Conservation (phyloP, 176 grass and related monocot species). For the Zoysia pacifica region DNA sequence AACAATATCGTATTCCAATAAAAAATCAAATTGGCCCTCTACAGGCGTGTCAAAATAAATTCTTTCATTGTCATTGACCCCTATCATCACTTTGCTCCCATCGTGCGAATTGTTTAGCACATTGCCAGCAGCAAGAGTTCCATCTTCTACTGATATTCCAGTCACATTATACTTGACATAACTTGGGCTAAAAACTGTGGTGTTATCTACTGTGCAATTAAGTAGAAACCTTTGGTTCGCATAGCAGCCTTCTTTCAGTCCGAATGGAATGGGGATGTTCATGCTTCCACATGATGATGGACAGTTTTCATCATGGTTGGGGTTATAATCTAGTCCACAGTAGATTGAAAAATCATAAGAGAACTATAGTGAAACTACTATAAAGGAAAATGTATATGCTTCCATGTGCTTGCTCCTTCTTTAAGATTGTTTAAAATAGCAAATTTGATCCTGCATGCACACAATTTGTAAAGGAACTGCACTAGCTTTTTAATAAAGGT, state of each 20-base stretch:
- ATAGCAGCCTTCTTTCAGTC: constrained; percentile 29
- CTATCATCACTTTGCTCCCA: background rate
- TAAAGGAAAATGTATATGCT: no score
- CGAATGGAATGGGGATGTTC: constrained; percentile 27
- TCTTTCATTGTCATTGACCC: fast-evolving
- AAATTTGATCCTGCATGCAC: no score
- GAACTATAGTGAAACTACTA: no score
- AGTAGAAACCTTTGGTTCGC: background rate
- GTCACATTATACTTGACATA: background rate
- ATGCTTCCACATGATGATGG: constrained; percentile 16
- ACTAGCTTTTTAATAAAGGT: no score
- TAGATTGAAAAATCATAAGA: background rate
- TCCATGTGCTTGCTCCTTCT: no score
- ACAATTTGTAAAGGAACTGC: no score
- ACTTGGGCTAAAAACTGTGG: background rate
- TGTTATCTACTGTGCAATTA: background rate
- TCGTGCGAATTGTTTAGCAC: background rate
- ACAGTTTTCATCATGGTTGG: background rate
- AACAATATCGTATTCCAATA: background rate
- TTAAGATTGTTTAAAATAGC: no score
- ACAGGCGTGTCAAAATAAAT: fast-evolving
- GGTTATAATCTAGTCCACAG: background rate
- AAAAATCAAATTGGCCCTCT: background rate
- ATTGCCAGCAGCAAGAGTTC: background rate
- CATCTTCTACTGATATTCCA: constrained; percentile 2